Percentiles rank a stretch among this genome's conserved stretches.
Conservation (phyloP, 345 rosid species). For the Gynandropsis gynandra region DNA sequence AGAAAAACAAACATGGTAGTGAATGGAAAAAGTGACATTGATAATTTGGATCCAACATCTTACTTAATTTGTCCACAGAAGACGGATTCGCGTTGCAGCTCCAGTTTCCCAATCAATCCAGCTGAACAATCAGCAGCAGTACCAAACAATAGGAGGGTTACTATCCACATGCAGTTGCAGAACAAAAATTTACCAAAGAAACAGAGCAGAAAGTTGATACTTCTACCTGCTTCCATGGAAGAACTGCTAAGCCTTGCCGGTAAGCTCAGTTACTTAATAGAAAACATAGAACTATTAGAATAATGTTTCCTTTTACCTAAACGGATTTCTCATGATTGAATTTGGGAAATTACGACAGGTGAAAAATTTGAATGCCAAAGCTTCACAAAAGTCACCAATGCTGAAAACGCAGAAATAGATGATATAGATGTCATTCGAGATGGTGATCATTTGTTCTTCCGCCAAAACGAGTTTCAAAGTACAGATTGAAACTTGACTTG, state of each 20-base stretch:
- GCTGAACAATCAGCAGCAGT: slow-evolving; percentile 21
- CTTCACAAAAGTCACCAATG: slow-evolving; percentile 45
- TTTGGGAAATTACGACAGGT: slow-evolving; percentile 44
- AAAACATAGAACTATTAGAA: neutral
- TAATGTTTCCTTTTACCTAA: neutral
- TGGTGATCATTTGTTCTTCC: slow-evolving; percentile 84
- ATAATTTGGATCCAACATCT: slow-evolving; percentile 14
- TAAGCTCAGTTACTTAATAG: slow-evolving; percentile 35
- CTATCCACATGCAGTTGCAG: slow-evolving; percentile 55
- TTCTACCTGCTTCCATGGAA: slow-evolving; percentile 72
- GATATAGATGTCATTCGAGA: slow-evolving; percentile 76
- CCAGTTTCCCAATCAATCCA: slow-evolving; percentile 24
- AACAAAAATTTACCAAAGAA: slow-evolving; percentile 27
- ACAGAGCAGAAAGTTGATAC: slow-evolving; percentile 47
- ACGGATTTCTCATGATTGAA: slow-evolving; percentile 26
- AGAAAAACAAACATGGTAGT: slow-evolving; percentile 10
- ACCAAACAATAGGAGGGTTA: slow-evolving; percentile 54
- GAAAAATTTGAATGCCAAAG: slow-evolving; percentile 64
- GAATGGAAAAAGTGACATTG: slow-evolving; percentile 25
- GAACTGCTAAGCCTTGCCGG: slow-evolving; percentile 77
- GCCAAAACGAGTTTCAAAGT: slow-evolving; percentile 32
- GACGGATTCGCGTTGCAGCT: slow-evolving; percentile 25
- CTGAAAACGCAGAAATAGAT: slow-evolving; percentile 73
- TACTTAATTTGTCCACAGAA: slow-evolving; percentile 19
- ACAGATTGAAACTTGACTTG: slow-evolving; percentile 19